These are phyloP conservation scores for Dipteronia sinensis DNA, from an alignment of 345 rosid species.

Conservation along the genomic window DNA sequence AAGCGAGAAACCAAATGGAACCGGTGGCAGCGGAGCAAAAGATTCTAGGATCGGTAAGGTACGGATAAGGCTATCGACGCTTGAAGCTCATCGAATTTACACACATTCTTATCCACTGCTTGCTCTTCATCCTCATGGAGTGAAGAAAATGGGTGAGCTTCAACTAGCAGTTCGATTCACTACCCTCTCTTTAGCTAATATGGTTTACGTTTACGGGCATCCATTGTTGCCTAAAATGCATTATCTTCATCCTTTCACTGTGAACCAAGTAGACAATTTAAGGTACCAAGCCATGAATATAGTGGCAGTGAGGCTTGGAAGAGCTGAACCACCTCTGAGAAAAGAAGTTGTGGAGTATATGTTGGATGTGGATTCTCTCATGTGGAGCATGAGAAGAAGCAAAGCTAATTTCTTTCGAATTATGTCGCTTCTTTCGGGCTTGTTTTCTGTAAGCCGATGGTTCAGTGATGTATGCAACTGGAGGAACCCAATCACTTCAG, in stretches of 20 bases:
- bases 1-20: constrained; percentile 30
- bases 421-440: constrained; percentile 60
- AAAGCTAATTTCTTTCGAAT: constrained; percentile 87
- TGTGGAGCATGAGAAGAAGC: constrained; percentile 96
- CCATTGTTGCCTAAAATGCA: constrained; percentile 92
- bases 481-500: constrained; percentile 67
- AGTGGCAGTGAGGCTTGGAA: constrained; percentile 67
- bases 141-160: constrained; percentile 82
- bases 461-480: constrained; percentile 67
- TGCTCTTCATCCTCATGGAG: constrained; percentile 63
- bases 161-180: constrained; percentile 71
- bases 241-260: constrained; percentile 73
- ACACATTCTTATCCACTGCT: constrained; percentile 80
- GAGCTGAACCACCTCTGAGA: constrained; percentile 84
- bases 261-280: constrained; percentile 72
- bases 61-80: constrained; percentile 68
- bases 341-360: constrained; percentile 87
- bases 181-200: constrained; percentile 61
- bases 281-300: constrained; percentile 85
- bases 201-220: constrained; percentile 61
- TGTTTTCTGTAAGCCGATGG: constrained; percentile 53
- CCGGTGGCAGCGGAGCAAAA: constrained; percentile 28
- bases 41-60: constrained; percentile 84
- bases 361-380: constrained; percentile 84
- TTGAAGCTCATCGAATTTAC: constrained; percentile 73